Conservation (phyloP, 768 basidiomycete species). For the Cystofilobasidium ferigula region DNA sequence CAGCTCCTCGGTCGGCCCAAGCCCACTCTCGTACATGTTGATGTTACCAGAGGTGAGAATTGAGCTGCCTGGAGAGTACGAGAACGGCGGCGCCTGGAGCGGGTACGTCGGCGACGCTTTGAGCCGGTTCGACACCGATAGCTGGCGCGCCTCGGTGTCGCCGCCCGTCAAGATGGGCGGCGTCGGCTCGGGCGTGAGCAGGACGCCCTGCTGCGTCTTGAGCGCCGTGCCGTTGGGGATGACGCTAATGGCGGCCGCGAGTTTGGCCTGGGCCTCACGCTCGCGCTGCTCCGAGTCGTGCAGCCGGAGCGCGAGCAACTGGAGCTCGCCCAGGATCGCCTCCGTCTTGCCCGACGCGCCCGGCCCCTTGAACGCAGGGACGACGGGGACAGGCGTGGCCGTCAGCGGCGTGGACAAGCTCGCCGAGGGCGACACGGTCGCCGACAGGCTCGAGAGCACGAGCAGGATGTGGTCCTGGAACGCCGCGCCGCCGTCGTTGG, state of each 20-base stretch:
- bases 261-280: background rate
- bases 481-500: background rate
- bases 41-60: slow-evolving; percentile 18
- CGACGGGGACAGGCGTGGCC: background rate
- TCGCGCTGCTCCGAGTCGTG: slow-evolving; percentile 5
- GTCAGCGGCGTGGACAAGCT: background rate
- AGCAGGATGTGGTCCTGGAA: slow-evolving; percentile 11
- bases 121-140: slow-evolving; percentile 1
- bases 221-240: background rate
- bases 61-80: slow-evolving; percentile 6
- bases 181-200: background rate
- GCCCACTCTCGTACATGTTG: slow-evolving; percentile 17
- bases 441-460: background rate
- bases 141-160: background rate
- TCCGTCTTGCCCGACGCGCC: slow-evolving; percentile 28
- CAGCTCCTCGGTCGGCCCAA: slow-evolving; percentile 48
- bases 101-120: background rate
- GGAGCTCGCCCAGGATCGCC: slow-evolving; percentile 27
- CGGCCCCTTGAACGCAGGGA: slow-evolving; percentile 1
- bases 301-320: slow-evolving; percentile 28
- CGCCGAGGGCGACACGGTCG: background rate
- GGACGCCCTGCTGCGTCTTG: background rate
- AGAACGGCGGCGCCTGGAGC: background rate
- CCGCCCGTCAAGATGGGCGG: slow-evolving; percentile 1
- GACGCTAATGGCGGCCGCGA: background rate